These are phyloP conservation scores for Gamarada debralockiae DNA, from an alignment of 495 filamentous ascomycete species.

Conservation along the genomic window DNA sequence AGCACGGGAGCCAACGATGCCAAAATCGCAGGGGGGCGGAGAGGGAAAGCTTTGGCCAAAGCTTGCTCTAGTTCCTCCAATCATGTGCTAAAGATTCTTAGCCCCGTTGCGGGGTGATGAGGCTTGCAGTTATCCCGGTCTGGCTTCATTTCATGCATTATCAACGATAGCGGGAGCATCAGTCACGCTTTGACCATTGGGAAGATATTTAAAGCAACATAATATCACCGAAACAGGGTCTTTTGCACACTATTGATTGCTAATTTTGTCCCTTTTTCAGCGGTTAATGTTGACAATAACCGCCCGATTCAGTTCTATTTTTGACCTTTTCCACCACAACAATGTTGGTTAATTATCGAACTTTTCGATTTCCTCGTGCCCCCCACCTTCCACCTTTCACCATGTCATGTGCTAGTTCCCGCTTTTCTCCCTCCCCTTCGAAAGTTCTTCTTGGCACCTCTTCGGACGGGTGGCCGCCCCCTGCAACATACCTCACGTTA, in stretches of 20 bases:
- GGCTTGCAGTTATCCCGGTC: not conserved
- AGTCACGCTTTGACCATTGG: not conserved
- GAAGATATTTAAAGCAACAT: constrained; percentile 23
- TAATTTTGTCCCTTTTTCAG: constrained; percentile 16
- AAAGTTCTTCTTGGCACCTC: too few relatives aligned
- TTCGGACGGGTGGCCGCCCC: too few relatives aligned
- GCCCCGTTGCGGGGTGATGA: not conserved
- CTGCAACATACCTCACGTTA: too few relatives aligned
- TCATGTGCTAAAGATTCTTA: too few relatives aligned
- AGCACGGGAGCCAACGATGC: constrained; percentile 13
- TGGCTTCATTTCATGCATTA: constrained; percentile 9
- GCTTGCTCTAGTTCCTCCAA: too few relatives aligned
- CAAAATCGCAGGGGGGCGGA: not conserved
- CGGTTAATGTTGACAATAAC: constrained; percentile 13
- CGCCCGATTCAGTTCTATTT: constrained; percentile 26
- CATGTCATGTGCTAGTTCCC: too few relatives aligned
- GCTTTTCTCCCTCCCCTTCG: too few relatives aligned
- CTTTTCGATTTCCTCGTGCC: not conserved
- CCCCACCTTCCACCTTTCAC: not conserved
- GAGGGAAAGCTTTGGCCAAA: too few relatives aligned
- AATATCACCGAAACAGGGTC: constrained; percentile 15
- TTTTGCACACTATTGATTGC: constrained; percentile 17
- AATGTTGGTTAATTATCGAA: constrained; percentile 22
- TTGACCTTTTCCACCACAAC: not conserved
- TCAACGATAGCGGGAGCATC: constrained; percentile 7